These are phyloP conservation scores for Penicillium canescens DNA, from an alignment of 495 filamentous ascomycete species.

Conservation along the genomic window DNA sequence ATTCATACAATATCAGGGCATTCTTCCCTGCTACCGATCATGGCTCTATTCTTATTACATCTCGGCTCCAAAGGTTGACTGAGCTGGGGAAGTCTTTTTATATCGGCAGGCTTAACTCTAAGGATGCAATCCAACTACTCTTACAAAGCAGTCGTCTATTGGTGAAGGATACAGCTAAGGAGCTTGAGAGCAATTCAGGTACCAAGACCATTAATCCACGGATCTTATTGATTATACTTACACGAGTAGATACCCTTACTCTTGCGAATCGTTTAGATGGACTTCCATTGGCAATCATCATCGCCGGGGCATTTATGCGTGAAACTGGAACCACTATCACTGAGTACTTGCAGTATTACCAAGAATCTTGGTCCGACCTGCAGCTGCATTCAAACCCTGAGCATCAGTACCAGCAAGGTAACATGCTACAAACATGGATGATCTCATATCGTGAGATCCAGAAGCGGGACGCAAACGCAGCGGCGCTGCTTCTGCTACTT, in stretches of 20 bases:
- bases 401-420: slow-evolving; percentile 34
- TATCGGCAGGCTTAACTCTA: slow-evolving; percentile 16
- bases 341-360: slow-evolving; percentile 42
- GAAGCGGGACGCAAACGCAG: slow-evolving; percentile 30
- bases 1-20: slow-evolving; percentile 32
- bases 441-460: slow-evolving; percentile 43
- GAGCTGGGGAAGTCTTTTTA: slow-evolving; percentile 28
- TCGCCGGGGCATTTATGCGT: slow-evolving; percentile 43
- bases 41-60: slow-evolving; percentile 43
- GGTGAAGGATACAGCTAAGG: neutral
- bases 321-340: slow-evolving; percentile 30
- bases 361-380: slow-evolving; percentile 39
- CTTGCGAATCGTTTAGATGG: slow-evolving; percentile 35
- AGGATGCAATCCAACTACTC: slow-evolving; percentile 23
- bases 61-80: slow-evolving; percentile 30
- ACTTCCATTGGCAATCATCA: slow-evolving; percentile 42
- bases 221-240: slow-evolving; percentile 16
- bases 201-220: neutral
- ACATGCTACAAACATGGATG: slow-evolving; percentile 47
- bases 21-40: slow-evolving; percentile 39
- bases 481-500: slow-evolving; percentile 43
- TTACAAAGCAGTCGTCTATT: slow-evolving; percentile 17
- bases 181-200: slow-evolving; percentile 16
- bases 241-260: slow-evolving; percentile 18
- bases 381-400: slow-evolving; percentile 26